Evolutionary conservation across 2,329 filamentous ascomycete genomes (phyloP).

Genomic region (Cladosporium austrohemisphaericum): DNA sequence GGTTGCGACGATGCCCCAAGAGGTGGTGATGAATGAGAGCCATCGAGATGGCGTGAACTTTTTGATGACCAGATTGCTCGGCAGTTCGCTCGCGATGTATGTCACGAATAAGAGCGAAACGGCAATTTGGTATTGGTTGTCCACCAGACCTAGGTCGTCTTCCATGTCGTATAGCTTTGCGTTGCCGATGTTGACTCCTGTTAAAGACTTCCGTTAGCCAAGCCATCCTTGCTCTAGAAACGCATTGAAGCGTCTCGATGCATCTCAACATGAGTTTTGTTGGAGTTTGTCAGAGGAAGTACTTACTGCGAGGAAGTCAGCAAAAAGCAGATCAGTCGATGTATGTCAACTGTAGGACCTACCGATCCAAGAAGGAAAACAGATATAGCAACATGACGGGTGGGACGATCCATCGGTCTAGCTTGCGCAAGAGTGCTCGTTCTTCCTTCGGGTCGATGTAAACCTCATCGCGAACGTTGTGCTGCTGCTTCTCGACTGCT

Average conservation of each 20-base stretch:
- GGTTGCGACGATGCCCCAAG: conserved; percentile 42
- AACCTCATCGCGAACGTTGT: not conserved
- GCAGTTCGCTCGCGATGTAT: conserved; percentile 45
- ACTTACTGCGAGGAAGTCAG: not conserved
- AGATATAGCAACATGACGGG: conserved; percentile 54
- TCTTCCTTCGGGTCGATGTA: conserved; percentile 45
- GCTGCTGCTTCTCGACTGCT: conserved; percentile 1
- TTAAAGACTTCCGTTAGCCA: not conserved
- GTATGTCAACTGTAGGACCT: conserved; percentile 43
- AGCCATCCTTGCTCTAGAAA: not conserved
- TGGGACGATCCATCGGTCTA: conserved; percentile 48
- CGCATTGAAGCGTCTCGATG: not conserved
- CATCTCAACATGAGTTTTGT: not conserved
- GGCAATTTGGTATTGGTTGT: conserved; percentile 35
- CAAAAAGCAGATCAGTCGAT: not conserved
- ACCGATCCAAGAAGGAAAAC: conserved; percentile 54
- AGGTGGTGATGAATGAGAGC: conserved; percentile 30
- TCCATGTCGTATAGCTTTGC: conserved; percentile 42
- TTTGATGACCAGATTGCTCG: conserved; percentile 48
- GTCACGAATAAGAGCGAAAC: conserved; percentile 22
- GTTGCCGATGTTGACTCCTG: conserved; percentile 9
- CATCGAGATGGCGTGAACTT: conserved; percentile 39
- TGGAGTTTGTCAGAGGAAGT: too few relatives aligned
- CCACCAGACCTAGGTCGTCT: conserved; percentile 41
- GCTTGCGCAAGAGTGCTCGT: conserved; percentile 44